Base-by-base conservation (phyloP, 2,329 filamentous ascomycete genomes). In the Raffaelea albimanens region DNA sequence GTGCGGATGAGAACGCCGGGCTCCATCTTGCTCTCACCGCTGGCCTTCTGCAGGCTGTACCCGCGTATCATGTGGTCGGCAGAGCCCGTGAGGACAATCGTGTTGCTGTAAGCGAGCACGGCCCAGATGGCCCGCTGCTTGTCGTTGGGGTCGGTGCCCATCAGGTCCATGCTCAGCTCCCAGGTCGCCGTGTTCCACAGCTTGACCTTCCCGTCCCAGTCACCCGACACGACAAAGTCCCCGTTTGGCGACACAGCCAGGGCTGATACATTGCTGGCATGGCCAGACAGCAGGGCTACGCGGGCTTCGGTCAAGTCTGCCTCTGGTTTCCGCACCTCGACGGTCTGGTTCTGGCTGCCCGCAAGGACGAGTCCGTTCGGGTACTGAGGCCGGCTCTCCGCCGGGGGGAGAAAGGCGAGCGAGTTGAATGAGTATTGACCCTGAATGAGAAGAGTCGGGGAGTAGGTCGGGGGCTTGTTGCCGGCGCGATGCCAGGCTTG, bases 31-130 rank as follows among this genome's bases (percentile, higher is more conserved):
- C 71, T 70, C 20, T 44, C 49, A 9, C 29, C 29, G 13, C 44
- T 50, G 2, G 76, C 76, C 42, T 75, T 74, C 40, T 83, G 63
- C 9, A 90, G 72, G 52, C 86, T 77, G 61, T 88, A 98, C 44
- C 97, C 75, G 46, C 93, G 84, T 40, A 98, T 93, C 50, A 80
- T 78, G 59, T 90, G 85, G 66, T 98, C 94, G 44, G 93, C 91
- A 58, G 87, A 95, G 39, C 83, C 89, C n/a, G 91, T 97, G 50
- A 96, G 78, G 42, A 97, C 77, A 0, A 84, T 89, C 34, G 82
- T 76, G 47, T 82, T 76, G 61, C 94, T 85, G 53, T 91, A 83
- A 16, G 86, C 85, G 49, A 97, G 66, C 4, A 96, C 89, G n/a
- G 84, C 84, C 91, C 90, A 97, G 14, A 98, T 89, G 44, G 83